These are phyloP conservation scores for Pseudogymnoascus destructans DNA, from an alignment of 2,329 filamentous ascomycete genomes.

Conservation along the genomic window DNA sequence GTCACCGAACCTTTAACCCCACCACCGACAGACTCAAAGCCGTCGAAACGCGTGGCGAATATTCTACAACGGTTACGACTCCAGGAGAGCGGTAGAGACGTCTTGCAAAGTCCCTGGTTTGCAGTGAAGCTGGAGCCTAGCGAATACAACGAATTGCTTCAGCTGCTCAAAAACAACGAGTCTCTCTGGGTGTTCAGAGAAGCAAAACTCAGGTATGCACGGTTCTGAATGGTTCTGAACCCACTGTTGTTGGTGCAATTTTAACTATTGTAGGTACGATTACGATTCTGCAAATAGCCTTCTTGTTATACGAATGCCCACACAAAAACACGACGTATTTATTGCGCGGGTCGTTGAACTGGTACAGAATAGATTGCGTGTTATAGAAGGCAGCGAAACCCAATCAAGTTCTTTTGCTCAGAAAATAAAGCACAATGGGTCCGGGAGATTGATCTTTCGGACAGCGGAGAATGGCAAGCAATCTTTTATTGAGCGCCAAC, in stretches of 20 bases:
- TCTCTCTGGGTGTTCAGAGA: conserved; percentile 14
- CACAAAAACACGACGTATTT: conserved; percentile 16
- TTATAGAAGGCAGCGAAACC: conserved; percentile 10
- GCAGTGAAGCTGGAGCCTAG: conserved; percentile 11
- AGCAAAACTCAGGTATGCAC: conserved; percentile 17
- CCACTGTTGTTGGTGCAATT: too few relatives aligned
- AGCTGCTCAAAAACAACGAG: conserved; percentile 13
- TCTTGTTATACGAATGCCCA: conserved; percentile 19
- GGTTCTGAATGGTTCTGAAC: too few relatives aligned
- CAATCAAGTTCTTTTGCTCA: conserved; percentile 11
- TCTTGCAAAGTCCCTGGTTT: conserved; percentile 11
- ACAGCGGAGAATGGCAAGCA: neutral
- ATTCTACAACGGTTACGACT: conserved; percentile 12
- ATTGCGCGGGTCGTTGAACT: conserved; percentile 13
- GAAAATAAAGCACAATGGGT: conserved; percentile 9
- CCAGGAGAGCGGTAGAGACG: conserved; percentile 11
- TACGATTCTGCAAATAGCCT: conserved; percentile 14
- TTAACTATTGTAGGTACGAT: conserved; percentile 16
- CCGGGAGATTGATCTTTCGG: neutral
- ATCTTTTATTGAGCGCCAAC: conserved; percentile 13
- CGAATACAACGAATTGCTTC: conserved; percentile 15
- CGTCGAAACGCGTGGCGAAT: conserved; percentile 11
- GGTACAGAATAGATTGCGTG: conserved; percentile 12
- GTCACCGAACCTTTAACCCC: conserved; percentile 16
- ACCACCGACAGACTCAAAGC: conserved; percentile 16